Conservation (phyloP, 2,329 filamentous ascomycete genomes). For the Cladosporium sp. region DNA sequence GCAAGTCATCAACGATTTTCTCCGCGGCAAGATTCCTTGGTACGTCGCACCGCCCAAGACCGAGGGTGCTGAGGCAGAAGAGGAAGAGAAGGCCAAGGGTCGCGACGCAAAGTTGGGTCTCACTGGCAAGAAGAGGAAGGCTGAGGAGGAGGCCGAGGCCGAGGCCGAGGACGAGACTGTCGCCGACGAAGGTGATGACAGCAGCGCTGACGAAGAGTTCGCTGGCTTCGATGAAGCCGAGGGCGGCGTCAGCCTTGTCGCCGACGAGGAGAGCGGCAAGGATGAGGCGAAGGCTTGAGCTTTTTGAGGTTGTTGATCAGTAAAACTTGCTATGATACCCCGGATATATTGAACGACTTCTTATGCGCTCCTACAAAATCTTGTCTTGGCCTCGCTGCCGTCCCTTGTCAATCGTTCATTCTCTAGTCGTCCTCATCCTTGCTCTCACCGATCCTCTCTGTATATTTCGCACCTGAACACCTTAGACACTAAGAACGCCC, state of each 20-base stretch:
- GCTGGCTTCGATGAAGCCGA: slow-evolving; percentile 32
- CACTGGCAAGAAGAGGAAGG: slow-evolving; percentile 77
- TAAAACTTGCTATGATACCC: slow-evolving; percentile 19
- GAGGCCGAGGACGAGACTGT: slow-evolving; percentile 30
- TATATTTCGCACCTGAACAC: no score
- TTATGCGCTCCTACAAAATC: slow-evolving; percentile 7
- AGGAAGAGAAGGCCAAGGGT: slow-evolving; percentile 58
- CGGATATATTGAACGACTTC: slow-evolving; percentile 17
- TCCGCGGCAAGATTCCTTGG: slow-evolving; percentile 95
- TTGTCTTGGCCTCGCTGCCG: no score
- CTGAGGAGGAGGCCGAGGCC: slow-evolving; percentile 40
- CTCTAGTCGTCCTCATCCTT: no score
- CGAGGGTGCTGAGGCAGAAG: slow-evolving; percentile 52
- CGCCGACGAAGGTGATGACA: slow-evolving; percentile 20
- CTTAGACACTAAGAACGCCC: not conserved
- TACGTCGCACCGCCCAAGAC: slow-evolving; percentile 73
- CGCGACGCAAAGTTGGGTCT: slow-evolving; percentile 79
- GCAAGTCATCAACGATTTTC: slow-evolving; percentile 95
- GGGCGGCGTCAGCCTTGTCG: slow-evolving; percentile 18
- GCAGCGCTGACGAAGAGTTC: slow-evolving; percentile 25
- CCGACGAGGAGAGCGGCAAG: slow-evolving; percentile 2
- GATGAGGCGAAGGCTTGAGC: slow-evolving; percentile 11
- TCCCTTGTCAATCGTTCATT: no score
- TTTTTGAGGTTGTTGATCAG: slow-evolving; percentile 16
- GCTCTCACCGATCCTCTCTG: no score